Evolutionary conservation across 2,329 filamentous ascomycete genomes (phyloP).

Genomic region (Coniochaeta ligniaria): DNA sequence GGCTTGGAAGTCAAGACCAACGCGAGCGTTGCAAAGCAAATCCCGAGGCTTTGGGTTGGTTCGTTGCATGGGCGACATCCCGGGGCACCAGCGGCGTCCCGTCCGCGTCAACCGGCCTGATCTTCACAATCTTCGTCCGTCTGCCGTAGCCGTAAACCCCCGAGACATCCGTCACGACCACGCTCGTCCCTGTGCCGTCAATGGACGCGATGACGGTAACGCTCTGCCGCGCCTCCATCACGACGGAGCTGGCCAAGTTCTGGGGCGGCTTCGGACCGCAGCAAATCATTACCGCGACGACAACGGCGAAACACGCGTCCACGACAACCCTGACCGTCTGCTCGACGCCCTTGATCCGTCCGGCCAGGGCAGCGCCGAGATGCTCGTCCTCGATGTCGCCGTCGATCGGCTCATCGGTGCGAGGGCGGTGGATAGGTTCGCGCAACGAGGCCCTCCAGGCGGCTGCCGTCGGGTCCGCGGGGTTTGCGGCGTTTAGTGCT

Average conservation of each 20-base stretch:
- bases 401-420: not conserved
- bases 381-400: not conserved
- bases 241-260: not conserved
- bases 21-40: no score
- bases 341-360: not conserved
- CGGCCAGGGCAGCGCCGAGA: not conserved
- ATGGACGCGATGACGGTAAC: constrained; percentile 3
- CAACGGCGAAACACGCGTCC: not conserved
- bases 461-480: constrained; percentile 77
- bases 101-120: no score
- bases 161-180: no score
- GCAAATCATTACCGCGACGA: constrained; percentile 5
- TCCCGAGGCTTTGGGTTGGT: no score
- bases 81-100: no score
- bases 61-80: no score
- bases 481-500: constrained; percentile 87
- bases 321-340: not conserved
- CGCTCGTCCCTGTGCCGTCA: no score
- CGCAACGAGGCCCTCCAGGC: constrained; percentile 65
- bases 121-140: no score
- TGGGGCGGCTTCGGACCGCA: constrained; percentile 6
- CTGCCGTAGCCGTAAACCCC: no score
- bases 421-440: not conserved
- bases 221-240: constrained; percentile 5
- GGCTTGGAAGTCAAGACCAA: no score